Conservation (phyloP, 73 alveolate genomes). For the Tetrahymena elliotti region DNA sequence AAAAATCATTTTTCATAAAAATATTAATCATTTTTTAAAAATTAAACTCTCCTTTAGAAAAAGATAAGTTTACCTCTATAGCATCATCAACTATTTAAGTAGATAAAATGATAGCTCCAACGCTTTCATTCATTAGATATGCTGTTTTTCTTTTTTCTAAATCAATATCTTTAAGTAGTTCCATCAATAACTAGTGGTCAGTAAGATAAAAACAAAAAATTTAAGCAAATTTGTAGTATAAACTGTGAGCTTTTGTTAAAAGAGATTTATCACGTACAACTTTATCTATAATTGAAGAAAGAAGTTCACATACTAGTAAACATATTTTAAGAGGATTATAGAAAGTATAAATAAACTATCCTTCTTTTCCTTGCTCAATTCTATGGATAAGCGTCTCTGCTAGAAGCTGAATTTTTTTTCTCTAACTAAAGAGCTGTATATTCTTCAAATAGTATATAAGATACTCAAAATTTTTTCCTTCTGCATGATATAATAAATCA, state of each 20-base stretch:
- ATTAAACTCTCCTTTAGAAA: too few relatives aligned
- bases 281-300: not conserved
- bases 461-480: not conserved
- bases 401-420: not conserved
- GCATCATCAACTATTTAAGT: not conserved
- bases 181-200: not conserved
- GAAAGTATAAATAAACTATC: not conserved
- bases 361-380: not conserved
- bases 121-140: not conserved
- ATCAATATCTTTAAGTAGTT: not conserved
- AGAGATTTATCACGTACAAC: not conserved
- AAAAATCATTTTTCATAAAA: too few relatives aligned
- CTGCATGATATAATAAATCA: not conserved
- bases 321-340: not conserved
- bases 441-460: not conserved
- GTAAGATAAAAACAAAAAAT: not conserved
- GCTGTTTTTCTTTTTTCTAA: not conserved
- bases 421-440: not conserved
- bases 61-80: not conserved
- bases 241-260: not conserved
- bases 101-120: not conserved
- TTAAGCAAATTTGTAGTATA: not conserved
- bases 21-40: too few relatives aligned
- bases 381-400: not conserved
- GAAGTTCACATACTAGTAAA: not conserved